Evolutionary conservation across 805 yeast genomes (phyloP).

Genomic region (Metschnikowia picachoensis): DNA sequence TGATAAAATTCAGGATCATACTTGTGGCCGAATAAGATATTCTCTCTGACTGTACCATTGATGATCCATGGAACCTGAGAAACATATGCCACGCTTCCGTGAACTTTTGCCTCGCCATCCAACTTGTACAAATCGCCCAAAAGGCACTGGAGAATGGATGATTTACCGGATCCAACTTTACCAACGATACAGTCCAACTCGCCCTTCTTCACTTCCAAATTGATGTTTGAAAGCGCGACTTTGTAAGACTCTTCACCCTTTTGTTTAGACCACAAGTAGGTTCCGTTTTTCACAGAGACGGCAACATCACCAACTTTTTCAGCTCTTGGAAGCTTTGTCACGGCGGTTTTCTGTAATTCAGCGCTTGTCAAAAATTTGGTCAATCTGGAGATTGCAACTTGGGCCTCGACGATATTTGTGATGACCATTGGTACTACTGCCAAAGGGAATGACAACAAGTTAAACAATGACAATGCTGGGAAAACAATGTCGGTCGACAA

Average conservation of each 20-base stretch:
- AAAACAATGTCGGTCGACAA: slow-evolving; percentile 87
- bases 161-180: slow-evolving; percentile 86
- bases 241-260: slow-evolving; percentile 55
- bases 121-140: slow-evolving; percentile 79
- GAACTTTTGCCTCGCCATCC: slow-evolving; percentile 65
- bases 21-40: slow-evolving; percentile 84
- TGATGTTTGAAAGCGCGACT: slow-evolving; percentile 61
- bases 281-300: slow-evolving; percentile 58
- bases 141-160: slow-evolving; percentile 73
- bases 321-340: slow-evolving; percentile 49
- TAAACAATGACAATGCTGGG: slow-evolving; percentile 86
- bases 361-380: slow-evolving; percentile 65
- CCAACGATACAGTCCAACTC: slow-evolving; percentile 85
- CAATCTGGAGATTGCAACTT: slow-evolving; percentile 76
- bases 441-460: slow-evolving; percentile 84
- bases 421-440: slow-evolving; percentile 90
- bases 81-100: slow-evolving; percentile 83
- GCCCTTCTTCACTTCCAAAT: slow-evolving; percentile 65
- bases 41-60: slow-evolving; percentile 90
- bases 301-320: slow-evolving; percentile 61
- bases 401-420: slow-evolving; percentile 81
- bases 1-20: slow-evolving; percentile 80
- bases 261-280: slow-evolving; percentile 74
- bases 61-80: slow-evolving; percentile 96
- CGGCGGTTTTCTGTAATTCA: slow-evolving; percentile 82